Evolutionary conservation across 2,329 filamentous ascomycete species (phyloP), one percentile per base, ranked within the genome.

Genomic region (Calonectria pauciramosa): DNA sequence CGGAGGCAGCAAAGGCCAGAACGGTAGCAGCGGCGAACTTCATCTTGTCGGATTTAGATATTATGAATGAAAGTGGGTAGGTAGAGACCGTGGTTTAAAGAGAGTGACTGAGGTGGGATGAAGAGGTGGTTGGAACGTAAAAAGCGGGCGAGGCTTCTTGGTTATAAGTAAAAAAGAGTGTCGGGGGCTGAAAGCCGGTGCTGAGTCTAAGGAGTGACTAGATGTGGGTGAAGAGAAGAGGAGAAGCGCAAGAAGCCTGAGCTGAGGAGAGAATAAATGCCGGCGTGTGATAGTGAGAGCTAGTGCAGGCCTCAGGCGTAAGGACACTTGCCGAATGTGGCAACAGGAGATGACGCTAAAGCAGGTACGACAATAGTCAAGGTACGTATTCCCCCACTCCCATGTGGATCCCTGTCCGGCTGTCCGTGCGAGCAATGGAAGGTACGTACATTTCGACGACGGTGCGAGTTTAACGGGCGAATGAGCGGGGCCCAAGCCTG

Each of bases 1-100:
- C 88, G 75, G 88, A 83, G 84, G 86, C 86, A 80, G 87, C 87
- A 77, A 90, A 86, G 82, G 90, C 90, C 85, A 91, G 79, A 78
- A 89, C 77, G 81, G 90, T 84, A 74, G 88, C 84, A 80, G 86
- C 82, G 79, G 88, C 83, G 77, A 89, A 91, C 81, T 87, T 89
- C 90, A 92, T 92, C 74, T 88, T 91, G 88, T 82, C 72, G 63
- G 30, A 73, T 77, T 76, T 80, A 76, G 54, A 70, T 75, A 80
- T 79, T 81, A 77, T 72, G 73, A 68, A 77, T 71, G 72, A 70
- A 73, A 74, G 69, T 60, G 56, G 56, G 34, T 20, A 63, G 56
- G 56, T 64, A 72, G 51, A 64, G 59, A 63, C 59, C 66, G 59
- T 76, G 30, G n/a, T 41, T 41, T 41, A 63, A 41, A 74, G 74